Evolutionary conservation across 2,329 filamentous ascomycete species (phyloP), one percentile per base, ranked within the genome.

Genomic region (Lachnellula subtilissima): DNA sequence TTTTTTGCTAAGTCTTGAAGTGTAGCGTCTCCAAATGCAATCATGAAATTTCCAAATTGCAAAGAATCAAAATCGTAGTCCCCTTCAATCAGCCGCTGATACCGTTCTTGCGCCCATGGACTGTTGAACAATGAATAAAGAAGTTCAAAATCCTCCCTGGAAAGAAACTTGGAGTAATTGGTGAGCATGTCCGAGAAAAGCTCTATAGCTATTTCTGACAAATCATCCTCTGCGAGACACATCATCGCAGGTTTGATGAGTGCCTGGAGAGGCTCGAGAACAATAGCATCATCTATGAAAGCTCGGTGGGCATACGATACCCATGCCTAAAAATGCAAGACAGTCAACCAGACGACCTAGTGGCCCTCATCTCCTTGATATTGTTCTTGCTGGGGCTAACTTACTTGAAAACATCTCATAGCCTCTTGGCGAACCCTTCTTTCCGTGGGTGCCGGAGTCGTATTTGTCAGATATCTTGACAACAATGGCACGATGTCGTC

Each of bases 251-350:
- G 76, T 32, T 79, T 76, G 2, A 87, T 78, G 4, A 91, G 73
- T 2, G 78, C 75, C 35, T 81, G 81, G 14, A 92, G 75, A 17
- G 82, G 76, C 17, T 78, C 74, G 2, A 87, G 73, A 35, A 87
- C 75, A 15, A 80, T 75, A 15, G 78, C 78, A 36, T 81, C 79
- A 47, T 80, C 78, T 3, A 80, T 74, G 50, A 84, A 83, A 28
- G 81, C 77, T 36, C 82, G 80, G 64, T 91, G 87, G 5, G 84
- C 85, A 66, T 91, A 91, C 63, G 83, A 78, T 35, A 91, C 79
- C 88, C 88, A 93, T 4, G 86, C 80, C 85, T 88, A 53, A 12
- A 37, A 56, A 39, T 32, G 28, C 9, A 12, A 12, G 28, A 32
- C 28, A 12, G 28, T 32, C 28, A 32, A 32, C 11, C 28, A 32